These are phyloP conservation scores for Leccinellum luteum DNA, from an alignment of 768 basidiomycete genomes.

Conservation along the genomic window DNA sequence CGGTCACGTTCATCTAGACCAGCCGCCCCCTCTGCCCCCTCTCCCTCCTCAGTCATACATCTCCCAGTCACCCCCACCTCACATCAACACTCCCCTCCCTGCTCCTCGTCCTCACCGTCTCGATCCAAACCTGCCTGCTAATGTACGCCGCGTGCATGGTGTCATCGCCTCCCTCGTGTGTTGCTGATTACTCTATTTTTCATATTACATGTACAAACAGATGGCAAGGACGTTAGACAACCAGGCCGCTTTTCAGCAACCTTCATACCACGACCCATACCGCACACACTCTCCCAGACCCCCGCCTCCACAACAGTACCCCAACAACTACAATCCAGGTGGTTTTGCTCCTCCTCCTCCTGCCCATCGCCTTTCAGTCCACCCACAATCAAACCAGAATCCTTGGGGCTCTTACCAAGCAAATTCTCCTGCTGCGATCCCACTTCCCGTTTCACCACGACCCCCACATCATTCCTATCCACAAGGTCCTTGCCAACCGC, in stretches of 20 bases:
- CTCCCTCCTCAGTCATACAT: slow-evolving; percentile 39
- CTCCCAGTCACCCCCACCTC: slow-evolving; percentile 23
- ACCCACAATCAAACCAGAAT: slow-evolving; percentile 25
- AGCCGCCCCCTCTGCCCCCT: slow-evolving; percentile 50
- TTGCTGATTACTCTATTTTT: slow-evolving; percentile 18
- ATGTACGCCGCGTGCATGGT: slow-evolving; percentile 44
- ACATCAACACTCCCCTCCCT: slow-evolving; percentile 52
- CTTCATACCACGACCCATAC: slow-evolving; percentile 21
- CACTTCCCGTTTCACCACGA: slow-evolving; percentile 21
- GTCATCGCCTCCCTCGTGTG: slow-evolving; percentile 7
- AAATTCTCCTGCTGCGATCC: slow-evolving; percentile 15
- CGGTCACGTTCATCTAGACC: slow-evolving; percentile 14
- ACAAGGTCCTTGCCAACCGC: slow-evolving; percentile 20
- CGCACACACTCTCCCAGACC: slow-evolving; percentile 25
- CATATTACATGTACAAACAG: slow-evolving; percentile 38
- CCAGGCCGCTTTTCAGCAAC: slow-evolving; percentile 32
- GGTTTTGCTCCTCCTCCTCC: slow-evolving; percentile 10
- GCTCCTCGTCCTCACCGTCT: slow-evolving; percentile 67
- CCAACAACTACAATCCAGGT: slow-evolving; percentile 14
- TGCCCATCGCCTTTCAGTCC: slow-evolving; percentile 18
- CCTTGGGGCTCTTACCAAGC: slow-evolving; percentile 15
- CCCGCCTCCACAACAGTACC: slow-evolving; percentile 21
- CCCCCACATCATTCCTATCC: slow-evolving; percentile 18
- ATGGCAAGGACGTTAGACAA: slow-evolving; percentile 65
- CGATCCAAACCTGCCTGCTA: slow-evolving; percentile 58